Evolutionary conservation across 257 asterid species (phyloP).

Genomic region (Fraxinus americana): DNA sequence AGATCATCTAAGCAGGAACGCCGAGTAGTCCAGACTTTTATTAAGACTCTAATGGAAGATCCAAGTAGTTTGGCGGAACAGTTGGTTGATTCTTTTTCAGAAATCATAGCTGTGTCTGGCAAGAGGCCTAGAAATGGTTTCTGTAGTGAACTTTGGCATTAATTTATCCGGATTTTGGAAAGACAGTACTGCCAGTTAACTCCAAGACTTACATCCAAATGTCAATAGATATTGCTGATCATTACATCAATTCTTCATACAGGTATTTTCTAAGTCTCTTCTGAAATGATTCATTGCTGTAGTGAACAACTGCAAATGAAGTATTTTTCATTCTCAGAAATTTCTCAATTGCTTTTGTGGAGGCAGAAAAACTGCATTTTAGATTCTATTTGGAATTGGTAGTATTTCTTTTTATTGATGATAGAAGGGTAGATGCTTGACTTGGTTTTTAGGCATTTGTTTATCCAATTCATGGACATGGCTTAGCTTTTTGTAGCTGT

Average conservation of each 20-base stretch:
- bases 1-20: slow-evolving; percentile 87
- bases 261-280: slow-evolving; percentile 33
- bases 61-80: slow-evolving; percentile 80
- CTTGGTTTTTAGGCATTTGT: not conserved
- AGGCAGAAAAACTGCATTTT: not conserved
- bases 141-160: slow-evolving; percentile 36
- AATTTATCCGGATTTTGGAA: slow-evolving; percentile 15
- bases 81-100: slow-evolving; percentile 61
- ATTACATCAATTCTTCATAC: slow-evolving; percentile 22
- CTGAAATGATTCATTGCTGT: slow-evolving; percentile 30
- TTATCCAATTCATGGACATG: not conserved
- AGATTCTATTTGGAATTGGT: not conserved
- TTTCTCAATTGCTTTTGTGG: not conserved
- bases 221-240: not conserved
- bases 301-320: slow-evolving; percentile 21
- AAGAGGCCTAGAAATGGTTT: slow-evolving; percentile 50
- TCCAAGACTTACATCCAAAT: not conserved
- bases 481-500: not conserved
- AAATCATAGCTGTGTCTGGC: slow-evolving; percentile 35
- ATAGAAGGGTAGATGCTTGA: not conserved
- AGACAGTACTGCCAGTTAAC: not conserved
- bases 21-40: slow-evolving; percentile 85
- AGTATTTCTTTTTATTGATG: not conserved
- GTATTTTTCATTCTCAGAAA: not conserved
- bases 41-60: slow-evolving; percentile 74